Evolutionary conservation across 2,329 filamentous ascomycete species (phyloP).

Genomic region (Pleoardoris graminearum): DNA sequence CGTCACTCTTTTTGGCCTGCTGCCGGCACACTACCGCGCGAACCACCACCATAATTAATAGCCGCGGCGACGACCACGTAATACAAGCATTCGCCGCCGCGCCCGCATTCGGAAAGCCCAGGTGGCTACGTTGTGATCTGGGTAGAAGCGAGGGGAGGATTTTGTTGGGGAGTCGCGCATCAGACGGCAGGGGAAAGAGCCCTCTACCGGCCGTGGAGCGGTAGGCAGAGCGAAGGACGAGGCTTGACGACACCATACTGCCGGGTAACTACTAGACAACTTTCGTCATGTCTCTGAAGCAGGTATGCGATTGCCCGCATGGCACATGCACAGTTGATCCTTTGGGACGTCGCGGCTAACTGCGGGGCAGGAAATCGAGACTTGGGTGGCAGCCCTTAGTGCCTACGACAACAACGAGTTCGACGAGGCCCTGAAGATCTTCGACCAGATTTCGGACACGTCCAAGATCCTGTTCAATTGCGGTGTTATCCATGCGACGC

Average conservation of each 20-base stretch:
- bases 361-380: constrained; percentile 84
- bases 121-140: constrained; percentile 34
- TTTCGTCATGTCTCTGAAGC: constrained; percentile 55
- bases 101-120: constrained; percentile 25
- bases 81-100: constrained; percentile 16
- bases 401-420: constrained; percentile 98
- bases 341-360: constrained; percentile 29
- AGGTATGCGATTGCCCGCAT: constrained; percentile 38
- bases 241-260: constrained; percentile 48
- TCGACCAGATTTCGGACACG: constrained; percentile 87
- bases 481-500: constrained; percentile 93
- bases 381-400: constrained; percentile 88
- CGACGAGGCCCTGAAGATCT: constrained; percentile 81
- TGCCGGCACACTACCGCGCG: background rate
- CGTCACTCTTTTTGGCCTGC: constrained; percentile 22
- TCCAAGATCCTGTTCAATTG: constrained; percentile 99
- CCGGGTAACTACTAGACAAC: constrained; percentile 42
- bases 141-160: constrained; percentile 15
- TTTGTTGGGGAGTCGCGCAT: constrained; percentile 22
- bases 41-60: constrained; percentile 20
- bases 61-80: constrained; percentile 14
- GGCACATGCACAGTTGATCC: constrained; percentile 12
- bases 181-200: constrained; percentile 21
- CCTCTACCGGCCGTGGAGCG: constrained; percentile 30
- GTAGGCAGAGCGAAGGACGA: constrained; percentile 28